phyloP scores from a whole-genome alignment of 225 moss, liverwort and hornwort genomes.

The Ulota crispa region DNA sequence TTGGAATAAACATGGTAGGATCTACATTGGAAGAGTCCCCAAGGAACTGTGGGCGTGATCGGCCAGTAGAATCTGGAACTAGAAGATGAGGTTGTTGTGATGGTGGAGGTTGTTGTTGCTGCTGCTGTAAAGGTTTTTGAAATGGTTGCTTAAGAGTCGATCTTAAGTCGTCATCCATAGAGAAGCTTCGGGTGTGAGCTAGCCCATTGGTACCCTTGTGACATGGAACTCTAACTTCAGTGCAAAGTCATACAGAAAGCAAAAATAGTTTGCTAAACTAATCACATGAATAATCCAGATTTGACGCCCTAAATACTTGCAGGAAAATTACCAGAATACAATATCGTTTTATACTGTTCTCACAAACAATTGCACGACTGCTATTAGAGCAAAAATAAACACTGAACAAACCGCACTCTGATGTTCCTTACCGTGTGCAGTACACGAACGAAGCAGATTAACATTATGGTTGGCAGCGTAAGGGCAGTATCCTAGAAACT shows the following conservation, averaged over 20 bases:
- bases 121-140: slow-evolving; percentile 54
- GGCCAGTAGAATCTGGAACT: slow-evolving; percentile 47
- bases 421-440: not conserved
- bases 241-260: slow-evolving; percentile 7
- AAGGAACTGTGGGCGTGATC: slow-evolving; percentile 50
- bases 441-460: not conserved
- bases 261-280: not conserved
- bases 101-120: slow-evolving; percentile 15
- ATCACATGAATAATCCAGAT: not conserved
- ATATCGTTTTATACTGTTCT: not conserved
- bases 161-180: slow-evolving; percentile 80
- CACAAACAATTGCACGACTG: not conserved
- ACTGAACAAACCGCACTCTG: not conserved
- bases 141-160: slow-evolving; percentile 53
- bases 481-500: slow-evolving; percentile 20
- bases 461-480: not conserved
- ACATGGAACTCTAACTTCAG: slow-evolving; percentile 21
- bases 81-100: slow-evolving; percentile 46
- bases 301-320: slow-evolving; percentile 5
- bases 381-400: not conserved
- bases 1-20: slow-evolving; percentile 28
- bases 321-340: not conserved
- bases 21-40: slow-evolving; percentile 43
- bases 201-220: slow-evolving; percentile 64
- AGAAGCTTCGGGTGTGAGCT: slow-evolving; percentile 56